phyloP scores from a whole-genome alignment of 495 filamentous ascomycete species.

The Penicillium psychrofluorescens region DNA sequence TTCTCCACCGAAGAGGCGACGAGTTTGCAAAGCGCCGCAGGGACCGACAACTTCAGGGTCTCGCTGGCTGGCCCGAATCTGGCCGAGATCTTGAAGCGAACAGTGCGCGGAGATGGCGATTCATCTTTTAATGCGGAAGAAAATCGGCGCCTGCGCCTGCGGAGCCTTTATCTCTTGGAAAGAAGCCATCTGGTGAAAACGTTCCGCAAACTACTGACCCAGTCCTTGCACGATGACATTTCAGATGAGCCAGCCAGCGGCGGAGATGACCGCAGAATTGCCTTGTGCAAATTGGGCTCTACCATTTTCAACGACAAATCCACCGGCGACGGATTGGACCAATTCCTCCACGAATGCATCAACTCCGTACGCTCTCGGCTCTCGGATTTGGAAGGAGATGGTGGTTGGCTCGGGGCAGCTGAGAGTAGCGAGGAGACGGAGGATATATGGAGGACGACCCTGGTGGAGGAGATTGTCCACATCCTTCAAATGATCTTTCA shows the following conservation, averaged over 20 bases:
- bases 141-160: slow-evolving; percentile 53
- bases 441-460: slow-evolving; percentile 53
- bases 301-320: slow-evolving; percentile 25
- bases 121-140: slow-evolving; percentile 51
- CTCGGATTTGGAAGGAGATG: slow-evolving; percentile 36
- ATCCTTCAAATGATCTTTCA: slow-evolving; percentile 68
- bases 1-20: slow-evolving; percentile 62
- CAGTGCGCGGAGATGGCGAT: slow-evolving; percentile 34
- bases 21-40: slow-evolving; percentile 59
- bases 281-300: slow-evolving; percentile 22
- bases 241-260: slow-evolving; percentile 1
- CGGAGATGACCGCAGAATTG: slow-evolving; percentile 8
- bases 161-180: slow-evolving; percentile 65
- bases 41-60: slow-evolving; percentile 46
- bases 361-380: slow-evolving; percentile 37
- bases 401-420: slow-evolving; percentile 44
- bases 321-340: slow-evolving; percentile 15
- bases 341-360: slow-evolving; percentile 34
- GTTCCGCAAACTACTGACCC: slow-evolving; percentile 34
- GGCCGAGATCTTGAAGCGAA: slow-evolving; percentile 27
- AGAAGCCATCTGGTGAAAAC: slow-evolving; percentile 40
- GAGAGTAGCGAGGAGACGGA: slow-evolving; percentile 46
- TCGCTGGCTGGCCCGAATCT: slow-evolving; percentile 40
- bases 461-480: slow-evolving; percentile 62
- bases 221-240: slow-evolving; percentile 21